Conservation (phyloP, 2,329 filamentous ascomycete species). For the Calonectria henricotiae region DNA sequence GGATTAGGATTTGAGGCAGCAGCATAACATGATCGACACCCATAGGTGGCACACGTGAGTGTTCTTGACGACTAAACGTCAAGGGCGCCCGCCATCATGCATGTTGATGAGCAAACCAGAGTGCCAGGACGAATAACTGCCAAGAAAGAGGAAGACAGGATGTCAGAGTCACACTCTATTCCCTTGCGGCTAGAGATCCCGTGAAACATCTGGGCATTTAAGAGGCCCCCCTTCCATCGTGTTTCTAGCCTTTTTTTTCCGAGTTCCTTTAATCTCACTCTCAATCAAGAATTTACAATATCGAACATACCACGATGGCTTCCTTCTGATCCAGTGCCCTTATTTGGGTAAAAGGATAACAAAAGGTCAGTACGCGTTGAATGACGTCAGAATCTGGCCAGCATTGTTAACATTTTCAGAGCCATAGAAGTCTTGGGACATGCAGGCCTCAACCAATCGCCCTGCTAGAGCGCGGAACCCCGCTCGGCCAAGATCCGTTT, state of each 20-base stretch:
- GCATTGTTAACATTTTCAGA: conserved; percentile 15
- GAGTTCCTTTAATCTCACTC: not conserved
- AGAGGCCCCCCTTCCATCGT: conserved; percentile 1
- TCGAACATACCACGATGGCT: not conserved
- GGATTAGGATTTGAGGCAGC: conserved; percentile 7
- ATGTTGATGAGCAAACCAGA: conserved; percentile 10
- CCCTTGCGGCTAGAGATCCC: not conserved
- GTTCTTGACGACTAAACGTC: not conserved
- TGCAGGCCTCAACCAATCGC: conserved; percentile 14
- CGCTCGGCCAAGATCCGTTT: conserved; percentile 20
- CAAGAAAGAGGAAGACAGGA: not conserved
- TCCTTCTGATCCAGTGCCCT: not conserved
- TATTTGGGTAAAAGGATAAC: conserved; percentile 7
- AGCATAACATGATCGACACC: conserved; percentile 25
- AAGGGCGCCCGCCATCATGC: conserved; percentile 28
- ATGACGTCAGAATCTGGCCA: conserved; percentile 11
- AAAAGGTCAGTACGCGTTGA: conserved; percentile 1
- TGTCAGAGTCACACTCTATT: conserved; percentile 7
- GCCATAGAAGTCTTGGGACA: not conserved
- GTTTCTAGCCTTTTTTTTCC: not conserved
- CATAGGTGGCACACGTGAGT: not conserved
- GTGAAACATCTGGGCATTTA: not conserved
- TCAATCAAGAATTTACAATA: not conserved
- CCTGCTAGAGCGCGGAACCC: conserved; percentile 10
- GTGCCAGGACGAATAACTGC: conserved; percentile 17